phyloP scores from a whole-genome alignment of 192 early-diverging fungal genomes.

The Borealophlyctis nickersoniae region DNA sequence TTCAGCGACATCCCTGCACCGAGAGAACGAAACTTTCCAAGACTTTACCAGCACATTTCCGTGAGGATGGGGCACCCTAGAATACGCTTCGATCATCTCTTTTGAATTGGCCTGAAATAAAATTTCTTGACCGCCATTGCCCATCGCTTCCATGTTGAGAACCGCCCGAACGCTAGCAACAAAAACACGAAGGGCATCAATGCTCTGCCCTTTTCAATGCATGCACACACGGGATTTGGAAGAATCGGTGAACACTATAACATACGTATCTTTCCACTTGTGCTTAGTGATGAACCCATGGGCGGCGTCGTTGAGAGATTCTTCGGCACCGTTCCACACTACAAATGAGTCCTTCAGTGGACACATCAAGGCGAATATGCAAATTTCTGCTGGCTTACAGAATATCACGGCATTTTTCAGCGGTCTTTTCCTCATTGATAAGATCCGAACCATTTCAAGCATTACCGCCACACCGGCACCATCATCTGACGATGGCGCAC shows the following conservation, averaged over 20 bases:
- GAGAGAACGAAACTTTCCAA: not conserved
- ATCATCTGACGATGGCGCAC: slow-evolving; percentile 53
- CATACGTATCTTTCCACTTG: slow-evolving; percentile 19
- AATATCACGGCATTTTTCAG: slow-evolving; percentile 39
- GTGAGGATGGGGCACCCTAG: slow-evolving; percentile 60
- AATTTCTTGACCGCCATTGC: slow-evolving; percentile 62
- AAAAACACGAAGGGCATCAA: too few species aligned
- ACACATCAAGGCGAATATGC: not conserved
- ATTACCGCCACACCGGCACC: slow-evolving; percentile 69
- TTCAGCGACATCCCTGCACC: not conserved
- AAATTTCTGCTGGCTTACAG: not conserved
- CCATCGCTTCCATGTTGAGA: slow-evolving; percentile 76
- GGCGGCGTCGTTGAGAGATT: slow-evolving; percentile 71
- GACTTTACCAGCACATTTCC: slow-evolving; percentile 53
- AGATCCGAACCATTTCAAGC: slow-evolving; percentile 52
- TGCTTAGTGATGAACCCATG: slow-evolving; percentile 69
- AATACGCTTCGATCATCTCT: slow-evolving; percentile 67
- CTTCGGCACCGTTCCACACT: slow-evolving; percentile 75
- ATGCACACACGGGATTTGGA: too few species aligned
- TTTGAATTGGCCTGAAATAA: slow-evolving; percentile 73
- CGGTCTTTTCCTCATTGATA: slow-evolving; percentile 23
- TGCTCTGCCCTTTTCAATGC: too few species aligned
- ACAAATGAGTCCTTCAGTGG: not conserved
- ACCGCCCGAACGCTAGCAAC: slow-evolving; percentile 60
- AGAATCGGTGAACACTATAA: too few species aligned